Evolutionary conservation across 176 grass and related monocot genomes (phyloP).

Genomic region (Calamus simplicifolius): DNA sequence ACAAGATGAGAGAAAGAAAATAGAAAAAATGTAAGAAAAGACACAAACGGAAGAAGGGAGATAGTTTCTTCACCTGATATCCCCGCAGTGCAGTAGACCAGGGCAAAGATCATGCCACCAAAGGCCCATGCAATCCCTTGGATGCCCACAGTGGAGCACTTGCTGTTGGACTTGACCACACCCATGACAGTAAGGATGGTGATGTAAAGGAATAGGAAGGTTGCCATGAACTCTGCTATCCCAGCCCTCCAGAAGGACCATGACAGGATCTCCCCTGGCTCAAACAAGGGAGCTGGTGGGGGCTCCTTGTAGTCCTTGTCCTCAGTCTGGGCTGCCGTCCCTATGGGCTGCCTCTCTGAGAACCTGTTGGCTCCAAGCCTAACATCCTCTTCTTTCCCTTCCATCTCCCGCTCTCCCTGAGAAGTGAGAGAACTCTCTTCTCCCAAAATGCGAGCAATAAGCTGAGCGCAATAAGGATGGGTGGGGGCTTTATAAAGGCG

Average conservation of each 20-base stretch:
- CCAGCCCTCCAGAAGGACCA: conserved; percentile 93
- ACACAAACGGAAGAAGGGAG: no score
- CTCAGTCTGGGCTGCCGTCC: conserved; percentile 58
- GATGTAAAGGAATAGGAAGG: conserved; percentile 93
- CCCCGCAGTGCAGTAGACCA: conserved; percentile 45
- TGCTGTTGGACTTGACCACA: conserved; percentile 28
- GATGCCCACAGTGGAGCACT: conserved; percentile 71
- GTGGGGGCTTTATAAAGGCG: no score
- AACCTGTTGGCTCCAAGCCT: conserved; percentile 64
- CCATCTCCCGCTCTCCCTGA: conserved; percentile 24
- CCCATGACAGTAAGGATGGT: conserved; percentile 68
- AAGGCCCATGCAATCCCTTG: conserved; percentile 84
- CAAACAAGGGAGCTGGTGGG: conserved; percentile 60
- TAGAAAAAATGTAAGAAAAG: no score
- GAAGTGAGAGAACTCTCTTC: conserved; percentile 20
- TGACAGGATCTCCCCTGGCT: conserved; percentile 52
- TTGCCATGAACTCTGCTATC: conserved; percentile 89
- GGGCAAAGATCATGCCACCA: conserved; percentile 46
- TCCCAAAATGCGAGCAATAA: background rate
- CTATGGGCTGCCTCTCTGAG: conserved; percentile 73
- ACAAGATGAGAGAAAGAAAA: no score
- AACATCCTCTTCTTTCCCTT: conserved; percentile 88
- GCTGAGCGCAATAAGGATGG: no score
- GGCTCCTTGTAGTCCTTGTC: conserved; percentile 83
- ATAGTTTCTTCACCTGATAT: conserved; percentile 23